These are phyloP conservation scores for Haematococcus sp. DNA, from an alignment of 139 green algal species.

Conservation along the genomic window DNA sequence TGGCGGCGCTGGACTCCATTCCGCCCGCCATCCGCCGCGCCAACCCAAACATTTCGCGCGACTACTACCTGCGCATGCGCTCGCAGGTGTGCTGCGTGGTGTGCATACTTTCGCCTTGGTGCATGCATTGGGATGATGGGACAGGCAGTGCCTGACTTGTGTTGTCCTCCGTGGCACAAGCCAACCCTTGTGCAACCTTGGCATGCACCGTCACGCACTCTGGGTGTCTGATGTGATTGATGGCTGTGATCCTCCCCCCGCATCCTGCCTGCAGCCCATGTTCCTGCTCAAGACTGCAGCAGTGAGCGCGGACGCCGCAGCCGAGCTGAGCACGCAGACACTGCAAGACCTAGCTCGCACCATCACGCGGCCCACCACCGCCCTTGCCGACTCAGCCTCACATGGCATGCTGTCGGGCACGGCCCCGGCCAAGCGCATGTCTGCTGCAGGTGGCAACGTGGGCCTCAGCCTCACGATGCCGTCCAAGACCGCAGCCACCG, in stretches of 20 bases:
- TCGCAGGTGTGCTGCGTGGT: conserved; percentile 20
- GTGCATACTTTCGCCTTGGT: too few relatives aligned
- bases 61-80: conserved; percentile 44
- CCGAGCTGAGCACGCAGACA: neutral
- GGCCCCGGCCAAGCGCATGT: neutral
- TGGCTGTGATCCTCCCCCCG: neutral
- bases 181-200: neutral
- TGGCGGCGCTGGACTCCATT: conserved; percentile 37
- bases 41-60: conserved; percentile 41
- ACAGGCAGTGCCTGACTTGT: too few relatives aligned
- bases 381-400: neutral
- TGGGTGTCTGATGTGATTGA: neutral
- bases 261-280: conserved; percentile 9
- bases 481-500: neutral
- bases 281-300: conserved; percentile 36
- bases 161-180: neutral
- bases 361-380: neutral
- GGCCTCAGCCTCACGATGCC: neutral
- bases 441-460: neutral
- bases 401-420: neutral
- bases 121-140: too few relatives aligned
- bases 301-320: conserved; percentile 9
- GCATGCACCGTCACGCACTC: neutral
- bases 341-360: conserved; percentile 16
- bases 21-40: conserved; percentile 34